Conservation (phyloP, 2,329 filamentous ascomycete genomes). For the Aspergillus sp. region DNA sequence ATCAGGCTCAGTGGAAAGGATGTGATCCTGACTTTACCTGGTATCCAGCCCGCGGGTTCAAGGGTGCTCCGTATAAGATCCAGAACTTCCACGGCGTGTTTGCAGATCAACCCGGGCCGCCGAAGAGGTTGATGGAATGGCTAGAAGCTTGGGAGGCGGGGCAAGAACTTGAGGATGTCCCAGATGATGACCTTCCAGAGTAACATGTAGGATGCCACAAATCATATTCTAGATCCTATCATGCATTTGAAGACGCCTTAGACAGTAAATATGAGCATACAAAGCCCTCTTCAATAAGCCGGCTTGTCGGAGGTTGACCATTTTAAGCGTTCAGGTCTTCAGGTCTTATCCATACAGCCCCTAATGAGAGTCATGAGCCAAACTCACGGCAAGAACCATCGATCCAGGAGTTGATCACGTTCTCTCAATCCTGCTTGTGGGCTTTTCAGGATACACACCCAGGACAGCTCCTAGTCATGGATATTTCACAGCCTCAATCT, state of each 20-base stretch:
- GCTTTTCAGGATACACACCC: no score
- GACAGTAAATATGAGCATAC: not conserved
- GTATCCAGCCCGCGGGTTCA: constrained; percentile 8
- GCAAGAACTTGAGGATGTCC: constrained; percentile 6
- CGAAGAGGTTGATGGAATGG: constrained; percentile 9
- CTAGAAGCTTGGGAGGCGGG: constrained; percentile 9
- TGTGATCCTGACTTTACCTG: constrained; percentile 6
- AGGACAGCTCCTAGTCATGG: no score
- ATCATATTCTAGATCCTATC: not conserved
- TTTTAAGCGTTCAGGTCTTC: not conserved
- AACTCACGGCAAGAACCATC: no score
- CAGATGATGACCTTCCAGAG: constrained; percentile 5
- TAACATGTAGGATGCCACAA: not conserved
- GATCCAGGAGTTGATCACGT: no score
- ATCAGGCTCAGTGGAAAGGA: constrained; percentile 9
- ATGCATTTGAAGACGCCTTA: not conserved
- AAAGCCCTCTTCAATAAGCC: not conserved
- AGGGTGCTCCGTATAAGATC: constrained; percentile 7
- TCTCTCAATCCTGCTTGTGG: no score
- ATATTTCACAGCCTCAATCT: no score
- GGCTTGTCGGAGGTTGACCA: not conserved
- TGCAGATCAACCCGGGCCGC: constrained; percentile 11
- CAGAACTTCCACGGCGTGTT: constrained; percentile 7
- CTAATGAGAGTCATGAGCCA: no score
- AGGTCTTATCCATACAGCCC: not conserved